Evolutionary conservation across 371 early-diverging fungal genomes (phyloP).

Genomic region (Syncephalastrum monosporum): DNA sequence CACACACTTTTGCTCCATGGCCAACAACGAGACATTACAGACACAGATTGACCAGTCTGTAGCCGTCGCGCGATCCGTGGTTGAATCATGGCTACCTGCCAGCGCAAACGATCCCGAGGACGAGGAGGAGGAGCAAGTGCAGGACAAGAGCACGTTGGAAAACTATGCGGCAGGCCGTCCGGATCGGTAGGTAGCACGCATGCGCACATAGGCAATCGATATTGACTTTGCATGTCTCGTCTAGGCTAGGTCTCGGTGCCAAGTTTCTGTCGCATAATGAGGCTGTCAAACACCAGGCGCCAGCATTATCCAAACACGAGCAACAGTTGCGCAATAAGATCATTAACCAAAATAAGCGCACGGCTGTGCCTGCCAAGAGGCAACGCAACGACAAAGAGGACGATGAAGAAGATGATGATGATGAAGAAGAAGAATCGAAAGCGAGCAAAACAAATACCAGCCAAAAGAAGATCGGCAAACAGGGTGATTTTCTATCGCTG

Average conservation of each 20-base stretch:
- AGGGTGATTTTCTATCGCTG: slow-evolving; percentile 56
- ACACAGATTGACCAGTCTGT: slow-evolving; percentile 54
- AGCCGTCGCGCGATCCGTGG: slow-evolving; percentile 36
- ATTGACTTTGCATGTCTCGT: not conserved
- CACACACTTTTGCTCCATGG: not conserved
- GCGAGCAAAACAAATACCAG: slow-evolving; percentile 4
- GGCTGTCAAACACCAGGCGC: slow-evolving; percentile 45
- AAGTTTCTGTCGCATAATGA: slow-evolving; percentile 59
- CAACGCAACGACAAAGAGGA: slow-evolving; percentile 20
- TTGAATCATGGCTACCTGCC: slow-evolving; percentile 48
- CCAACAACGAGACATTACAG: slow-evolving; percentile 35
- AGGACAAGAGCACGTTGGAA: slow-evolving; percentile 8
- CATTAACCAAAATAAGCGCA: slow-evolving; percentile 44
- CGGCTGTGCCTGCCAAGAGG: slow-evolving; percentile 8
- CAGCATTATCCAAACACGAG: slow-evolving; percentile 35
- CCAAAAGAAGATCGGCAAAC: slow-evolving; percentile 21
- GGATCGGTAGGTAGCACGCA: slow-evolving; percentile 30
- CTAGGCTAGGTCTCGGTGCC: slow-evolving; percentile 59
- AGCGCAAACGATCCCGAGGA: slow-evolving; percentile 36
- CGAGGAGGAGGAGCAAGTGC: slow-evolving; percentile 19
- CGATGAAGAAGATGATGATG: slow-evolving; percentile 46
- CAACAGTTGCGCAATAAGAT: slow-evolving; percentile 43
- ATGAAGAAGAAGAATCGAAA: slow-evolving; percentile 50
- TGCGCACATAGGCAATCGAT: not conserved
- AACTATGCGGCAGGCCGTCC: slow-evolving; percentile 47